Base-by-base conservation (phyloP, 1,139 yeast genomes). In the Lodderomyces oxycetoniae region DNA sequence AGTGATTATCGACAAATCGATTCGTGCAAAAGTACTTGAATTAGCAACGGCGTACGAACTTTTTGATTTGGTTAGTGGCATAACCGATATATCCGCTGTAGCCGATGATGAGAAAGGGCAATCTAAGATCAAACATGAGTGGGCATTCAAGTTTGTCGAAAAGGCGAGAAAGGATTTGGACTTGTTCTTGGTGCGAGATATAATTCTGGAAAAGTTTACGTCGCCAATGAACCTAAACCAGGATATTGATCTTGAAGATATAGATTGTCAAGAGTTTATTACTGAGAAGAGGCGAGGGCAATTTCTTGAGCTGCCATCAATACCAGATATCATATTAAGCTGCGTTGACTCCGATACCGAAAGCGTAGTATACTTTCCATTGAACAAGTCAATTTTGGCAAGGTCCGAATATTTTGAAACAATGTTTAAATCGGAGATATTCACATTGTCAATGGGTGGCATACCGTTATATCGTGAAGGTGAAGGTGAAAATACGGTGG, bases 381-480 rank as follows among this genome's bases (percentile, higher is more conserved):
- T 70, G 4, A 85, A 84, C 52, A 64, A 77, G 34, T 68, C 84
- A 0, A 71, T 83, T 37, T 51, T 84, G 25, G 57, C 69, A 6
- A 57, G 88, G 31, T 73, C 83, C 1, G 83, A 75, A 30, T 83
- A 79, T 50, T 84, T 76, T 50, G 74, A 69, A 37, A 69, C 79
- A 4, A 74, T 82, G 81, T 77, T 84, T 49, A 57, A 65, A 15
- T n/a, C 14, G 14, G 7, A 11, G 7, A 6, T 24, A 6, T 24
- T 10, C n/a, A 24, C 11, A 24, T n/a, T n/a, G n/a, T n/a, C n/a
- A n/a, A n/a, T n/a, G n/a, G n/a, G n/a, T n/a, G n/a, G n/a, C n/a
- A 25, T 46, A 12, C 57, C 61, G 1, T 28, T 44, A 3, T 46
- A 45, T 14, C 34, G 33, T 19, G 38, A 40, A 14, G 43, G 41